phyloP scores from a whole-genome alignment of 1,139 yeast species.

The Yamadazyma aaseri region DNA sequence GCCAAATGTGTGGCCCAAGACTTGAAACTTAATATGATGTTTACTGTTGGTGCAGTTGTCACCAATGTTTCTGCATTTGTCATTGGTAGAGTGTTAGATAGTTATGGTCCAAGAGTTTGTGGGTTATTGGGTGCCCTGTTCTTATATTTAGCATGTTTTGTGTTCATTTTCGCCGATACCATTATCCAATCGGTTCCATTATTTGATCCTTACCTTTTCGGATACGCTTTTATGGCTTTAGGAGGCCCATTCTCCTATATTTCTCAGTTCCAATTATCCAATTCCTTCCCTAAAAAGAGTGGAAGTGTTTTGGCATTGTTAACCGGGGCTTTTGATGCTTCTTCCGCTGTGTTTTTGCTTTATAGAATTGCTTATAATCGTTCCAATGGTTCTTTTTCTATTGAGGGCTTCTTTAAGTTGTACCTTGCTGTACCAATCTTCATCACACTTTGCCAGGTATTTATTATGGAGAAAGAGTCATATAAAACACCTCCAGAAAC shows the following conservation, averaged over 20 bases:
- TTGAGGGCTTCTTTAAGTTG: slow-evolving; percentile 32
- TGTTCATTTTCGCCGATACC: slow-evolving; percentile 33
- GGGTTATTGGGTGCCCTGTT: slow-evolving; percentile 42
- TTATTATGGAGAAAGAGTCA: slow-evolving; percentile 41
- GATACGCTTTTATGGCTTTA: slow-evolving; percentile 41
- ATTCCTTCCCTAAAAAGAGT: slow-evolving; percentile 40
- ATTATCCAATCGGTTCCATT: slow-evolving; percentile 14
- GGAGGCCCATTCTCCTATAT: slow-evolving; percentile 50
- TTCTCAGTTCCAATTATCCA: slow-evolving; percentile 46
- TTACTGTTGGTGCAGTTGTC: slow-evolving; percentile 44
- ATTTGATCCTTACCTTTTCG: slow-evolving; percentile 41
- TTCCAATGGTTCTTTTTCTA: slow-evolving; percentile 27
- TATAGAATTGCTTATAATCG: slow-evolving; percentile 32
- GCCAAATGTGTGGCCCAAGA: slow-evolving; percentile 43
- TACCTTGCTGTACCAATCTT: slow-evolving; percentile 42
- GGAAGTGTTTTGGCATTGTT: slow-evolving; percentile 44
- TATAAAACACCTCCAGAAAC: slow-evolving; percentile 37
- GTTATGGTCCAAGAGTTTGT: slow-evolving; percentile 43
- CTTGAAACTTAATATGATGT: slow-evolving; percentile 45
- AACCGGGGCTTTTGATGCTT: slow-evolving; percentile 49
- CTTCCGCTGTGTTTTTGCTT: slow-evolving; percentile 44
- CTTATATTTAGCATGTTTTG: slow-evolving; percentile 35
- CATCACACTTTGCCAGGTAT: slow-evolving; percentile 39
- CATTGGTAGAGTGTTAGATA: slow-evolving; percentile 41
- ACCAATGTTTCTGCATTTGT: slow-evolving; percentile 45